Conservation (phyloP, 352 stramenopile genomes). For the Pythium utonaiense region DNA sequence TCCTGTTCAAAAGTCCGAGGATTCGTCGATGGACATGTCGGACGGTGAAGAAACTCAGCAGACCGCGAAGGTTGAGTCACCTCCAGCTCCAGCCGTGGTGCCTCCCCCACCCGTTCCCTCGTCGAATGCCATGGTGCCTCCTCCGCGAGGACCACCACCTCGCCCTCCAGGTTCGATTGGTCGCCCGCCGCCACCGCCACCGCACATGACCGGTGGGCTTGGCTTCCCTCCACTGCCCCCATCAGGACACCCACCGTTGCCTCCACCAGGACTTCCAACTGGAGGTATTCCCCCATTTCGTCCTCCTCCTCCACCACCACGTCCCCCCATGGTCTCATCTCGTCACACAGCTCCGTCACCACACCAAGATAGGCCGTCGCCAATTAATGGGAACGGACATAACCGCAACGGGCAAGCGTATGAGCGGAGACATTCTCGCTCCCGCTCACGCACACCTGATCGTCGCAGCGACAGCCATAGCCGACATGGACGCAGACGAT, state of each 20-base stretch:
- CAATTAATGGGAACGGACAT: background rate
- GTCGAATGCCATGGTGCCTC: background rate
- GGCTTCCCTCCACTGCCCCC: slow-evolving; percentile 3
- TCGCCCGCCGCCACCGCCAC: background rate
- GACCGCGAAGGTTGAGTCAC: background rate
- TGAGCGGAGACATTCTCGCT: background rate
- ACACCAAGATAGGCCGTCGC: slow-evolving; percentile 1
- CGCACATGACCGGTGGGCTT: slow-evolving; percentile 8
- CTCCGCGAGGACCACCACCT: background rate
- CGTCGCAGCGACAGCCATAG: slow-evolving; percentile 5
- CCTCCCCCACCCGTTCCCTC: background rate
- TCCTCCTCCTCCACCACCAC: slow-evolving; percentile 13
- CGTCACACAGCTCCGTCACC: slow-evolving; percentile 7
- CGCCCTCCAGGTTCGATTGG: slow-evolving; percentile 12
- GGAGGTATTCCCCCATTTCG: slow-evolving; percentile 14
- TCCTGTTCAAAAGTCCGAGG: slow-evolving; percentile 43
- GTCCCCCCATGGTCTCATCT: background rate
- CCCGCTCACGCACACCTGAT: slow-evolving; percentile 2
- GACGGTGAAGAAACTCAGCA: slow-evolving; percentile 32
- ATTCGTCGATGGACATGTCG: slow-evolving; percentile 65
- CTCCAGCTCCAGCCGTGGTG: background rate
- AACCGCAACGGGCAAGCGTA: slow-evolving; percentile 5
- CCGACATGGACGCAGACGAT: slow-evolving; percentile 10
- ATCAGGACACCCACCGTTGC: slow-evolving; percentile 2
- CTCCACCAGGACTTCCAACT: background rate